phyloP scores from a whole-genome alignment of 768 basidiomycete species.

The Tricholoma hemisulphureum region DNA sequence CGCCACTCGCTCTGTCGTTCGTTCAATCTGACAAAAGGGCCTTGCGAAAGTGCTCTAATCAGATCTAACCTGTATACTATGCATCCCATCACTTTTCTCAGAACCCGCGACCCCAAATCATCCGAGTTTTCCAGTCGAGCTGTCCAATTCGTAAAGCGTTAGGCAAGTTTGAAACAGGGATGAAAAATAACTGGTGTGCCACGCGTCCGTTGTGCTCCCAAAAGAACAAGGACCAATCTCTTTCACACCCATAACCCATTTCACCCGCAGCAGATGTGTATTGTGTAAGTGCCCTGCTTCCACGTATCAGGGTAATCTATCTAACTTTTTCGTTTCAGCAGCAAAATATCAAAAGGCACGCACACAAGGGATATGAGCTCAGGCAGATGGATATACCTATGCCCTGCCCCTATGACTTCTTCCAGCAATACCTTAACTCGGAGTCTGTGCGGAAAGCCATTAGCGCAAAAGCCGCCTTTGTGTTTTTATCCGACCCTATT shows the following conservation, averaged over 20 bases:
- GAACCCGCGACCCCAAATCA: not conserved
- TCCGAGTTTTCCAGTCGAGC: not conserved
- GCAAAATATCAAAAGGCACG: slow-evolving; percentile 48
- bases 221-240: not conserved
- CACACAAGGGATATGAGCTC: slow-evolving; percentile 50
- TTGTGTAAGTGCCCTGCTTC: slow-evolving; percentile 41
- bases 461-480: slow-evolving; percentile 49
- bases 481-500: slow-evolving; percentile 45
- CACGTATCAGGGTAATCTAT: not conserved
- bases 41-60: too few species aligned
- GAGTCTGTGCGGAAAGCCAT: slow-evolving; percentile 44
- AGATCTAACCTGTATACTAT: not conserved
- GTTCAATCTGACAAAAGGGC: too few species aligned
- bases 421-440: slow-evolving; percentile 43
- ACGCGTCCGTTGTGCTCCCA: not conserved
- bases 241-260: not conserved
- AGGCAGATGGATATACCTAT: slow-evolving; percentile 53
- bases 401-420: slow-evolving; percentile 45
- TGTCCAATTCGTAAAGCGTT: not conserved
- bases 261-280: slow-evolving; percentile 44
- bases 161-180: not conserved
- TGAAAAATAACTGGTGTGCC: not conserved
- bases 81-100: not conserved
- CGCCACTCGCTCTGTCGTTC: too few species aligned
- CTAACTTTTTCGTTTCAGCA: slow-evolving; percentile 35